phyloP scores from a whole-genome alignment of 305 asterid species.

The Fraxinus ornus region DNA sequence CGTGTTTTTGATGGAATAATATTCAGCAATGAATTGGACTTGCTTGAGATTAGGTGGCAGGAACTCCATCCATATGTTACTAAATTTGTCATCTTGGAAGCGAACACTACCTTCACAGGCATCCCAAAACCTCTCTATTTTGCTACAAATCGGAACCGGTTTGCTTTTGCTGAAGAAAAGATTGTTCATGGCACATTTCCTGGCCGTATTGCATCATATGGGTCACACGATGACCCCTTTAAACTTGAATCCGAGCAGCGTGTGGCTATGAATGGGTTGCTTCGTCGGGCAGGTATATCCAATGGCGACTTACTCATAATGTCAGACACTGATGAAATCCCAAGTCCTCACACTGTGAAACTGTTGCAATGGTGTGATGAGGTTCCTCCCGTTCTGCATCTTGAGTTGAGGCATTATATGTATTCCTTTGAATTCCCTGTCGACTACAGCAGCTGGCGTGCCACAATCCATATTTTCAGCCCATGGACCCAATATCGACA shows the following conservation, averaged over 20 bases:
- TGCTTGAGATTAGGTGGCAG: constrained; percentile 81
- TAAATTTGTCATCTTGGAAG: constrained; percentile 75
- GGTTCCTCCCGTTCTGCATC: constrained; percentile 60
- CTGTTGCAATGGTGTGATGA: constrained; percentile 87
- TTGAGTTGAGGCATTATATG: constrained; percentile 59
- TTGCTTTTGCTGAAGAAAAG: constrained; percentile 62
- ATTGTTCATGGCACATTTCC: constrained; percentile 56
- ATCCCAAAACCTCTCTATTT: constrained; percentile 67
- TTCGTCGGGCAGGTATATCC: constrained; percentile 57
- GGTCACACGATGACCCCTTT: constrained; percentile 59
- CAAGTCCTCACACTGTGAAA: constrained; percentile 70
- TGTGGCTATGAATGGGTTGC: constrained; percentile 54
- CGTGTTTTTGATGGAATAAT: constrained; percentile 71
- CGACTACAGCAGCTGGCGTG: constrained; percentile 77
- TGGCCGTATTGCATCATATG: constrained; percentile 41
- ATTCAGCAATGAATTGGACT: constrained; percentile 80
- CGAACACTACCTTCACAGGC: constrained; percentile 90
- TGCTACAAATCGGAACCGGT: constrained; percentile 48
- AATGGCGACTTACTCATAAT: constrained; percentile 70
- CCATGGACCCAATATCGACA: constrained; percentile 63
- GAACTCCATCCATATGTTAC: constrained; percentile 67
- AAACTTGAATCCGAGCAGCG: constrained; percentile 69
- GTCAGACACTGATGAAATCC: constrained; percentile 87
- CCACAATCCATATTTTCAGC: constrained; percentile 52
- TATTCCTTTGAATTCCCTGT: constrained; percentile 86